Evolutionary conservation across 257 asterid genomes (phyloP), one percentile per base, ranked within the genome.

Genomic region (Sherardia arvensis): DNA sequence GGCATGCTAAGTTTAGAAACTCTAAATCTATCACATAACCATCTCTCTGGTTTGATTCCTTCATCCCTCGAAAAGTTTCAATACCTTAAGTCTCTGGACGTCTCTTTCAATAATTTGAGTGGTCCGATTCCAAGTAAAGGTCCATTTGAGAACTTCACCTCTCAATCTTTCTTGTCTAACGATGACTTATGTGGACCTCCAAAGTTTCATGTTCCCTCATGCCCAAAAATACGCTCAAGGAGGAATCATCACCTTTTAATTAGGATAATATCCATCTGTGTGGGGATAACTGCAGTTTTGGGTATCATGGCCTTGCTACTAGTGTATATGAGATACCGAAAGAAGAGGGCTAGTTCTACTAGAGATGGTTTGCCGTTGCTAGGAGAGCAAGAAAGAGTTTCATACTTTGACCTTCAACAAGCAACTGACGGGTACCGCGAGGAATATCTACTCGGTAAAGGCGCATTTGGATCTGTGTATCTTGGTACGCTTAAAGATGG

Each of bases 21-120:
- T 1, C 45, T 80, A 53, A 79, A 80, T 26, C 68, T 77, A 0
- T 77, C 83, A 8, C 29, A 62, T 26, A 80, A 80, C 73, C 61
- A 70, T 18, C 68, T 80, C 11, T 59, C 77, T 0, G 79, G 83
- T 17, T 14, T 7, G 20, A 75, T 80, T 20, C 85, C 83, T 9
- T 28, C 21, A 30, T 71, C 83, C 38, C 53, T 78, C 43, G 57
- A 34, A 56, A 45, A 45, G 48, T 53, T 72, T 69, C 34, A 33
- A 61, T 11, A 20, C 25, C 66, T 71, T 76, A 40, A 51, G 65
- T 59, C 69, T 67, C 23, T 72, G 77, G 18, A 74, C 32, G 20
- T 78, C 47, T 58, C 70, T 10, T 32, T 29, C 28, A 81, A 78
- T 47, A 4, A 32, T 25, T 64, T 81, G 32, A 61, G 76, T 1